Evolutionary conservation across 23 red algal species (phyloP).

Genomic region (Gracilaria gracilis): DNA sequence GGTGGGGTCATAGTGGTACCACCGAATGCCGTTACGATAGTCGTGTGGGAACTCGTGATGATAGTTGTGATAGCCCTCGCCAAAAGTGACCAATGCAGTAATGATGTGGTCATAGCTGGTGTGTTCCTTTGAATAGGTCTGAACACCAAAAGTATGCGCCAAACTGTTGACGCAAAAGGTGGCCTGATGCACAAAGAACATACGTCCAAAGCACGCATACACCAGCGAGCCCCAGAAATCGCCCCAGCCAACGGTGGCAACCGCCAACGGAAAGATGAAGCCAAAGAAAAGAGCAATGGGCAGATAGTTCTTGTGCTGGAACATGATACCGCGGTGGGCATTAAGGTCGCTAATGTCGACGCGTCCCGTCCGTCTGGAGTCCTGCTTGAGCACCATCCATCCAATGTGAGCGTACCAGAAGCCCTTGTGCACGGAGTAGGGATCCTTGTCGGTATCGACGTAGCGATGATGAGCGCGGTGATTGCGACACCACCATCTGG

Average conservation of each 20-base stretch:
- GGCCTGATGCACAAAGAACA: conserved; percentile 99
- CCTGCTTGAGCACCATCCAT: conserved; percentile 99
- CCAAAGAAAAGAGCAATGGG: conserved; percentile 91
- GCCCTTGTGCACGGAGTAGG: conserved; percentile 97
- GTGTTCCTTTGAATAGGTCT: conserved; percentile 92
- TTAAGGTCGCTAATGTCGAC: conserved; percentile 98
- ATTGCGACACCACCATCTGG: conserved; percentile 96
- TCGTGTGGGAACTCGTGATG: conserved; percentile 99
- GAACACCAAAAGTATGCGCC: conserved; percentile 92
- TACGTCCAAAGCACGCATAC: conserved; percentile 96
- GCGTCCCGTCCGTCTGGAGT: conserved; percentile 76
- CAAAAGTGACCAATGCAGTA: conserved; percentile 94
- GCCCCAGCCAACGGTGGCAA: conserved; percentile 82
- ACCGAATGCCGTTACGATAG: conserved; percentile 97
- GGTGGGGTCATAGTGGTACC: conserved; percentile 99
- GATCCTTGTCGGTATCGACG: conserved; percentile 95
- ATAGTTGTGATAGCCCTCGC: conserved; percentile 99
- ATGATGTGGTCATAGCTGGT: conserved; percentile 96
- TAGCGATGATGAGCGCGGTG: conserved; percentile 98
- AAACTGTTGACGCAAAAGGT: conserved; percentile 98
- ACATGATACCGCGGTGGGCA: conserved; percentile 75
- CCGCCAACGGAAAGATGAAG: conserved; percentile 84
- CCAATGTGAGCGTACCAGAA: conserved; percentile 98
- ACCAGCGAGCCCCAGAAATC: conserved; percentile 97
- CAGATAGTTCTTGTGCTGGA: conserved; percentile 96